Evolutionary conservation across 2,329 filamentous ascomycete genomes (phyloP), one percentile per base, ranked within the genome.

Genomic region (Aspergillus arachidicola): DNA sequence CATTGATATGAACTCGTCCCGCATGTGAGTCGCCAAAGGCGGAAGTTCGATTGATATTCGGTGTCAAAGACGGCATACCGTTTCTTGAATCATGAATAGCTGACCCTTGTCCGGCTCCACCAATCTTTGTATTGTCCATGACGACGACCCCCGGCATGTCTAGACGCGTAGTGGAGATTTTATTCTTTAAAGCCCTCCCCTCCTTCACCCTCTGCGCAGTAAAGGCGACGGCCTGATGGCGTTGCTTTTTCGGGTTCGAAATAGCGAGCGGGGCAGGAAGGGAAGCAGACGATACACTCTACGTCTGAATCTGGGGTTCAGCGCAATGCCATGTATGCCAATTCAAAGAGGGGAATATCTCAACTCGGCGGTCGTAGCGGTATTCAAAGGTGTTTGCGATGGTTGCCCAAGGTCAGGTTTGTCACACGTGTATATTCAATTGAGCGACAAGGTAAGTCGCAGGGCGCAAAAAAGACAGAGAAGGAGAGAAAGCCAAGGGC

Each of bases 121-220:
- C 72, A 58, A 69, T 60, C 53, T 67, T 75, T 67, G 68, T 69
- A 71, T 76, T 71, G 59, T 79, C 78, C 78, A 80, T 80, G 70
- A 79, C 68, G 71, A 80, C 73, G 71, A 80, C 73, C 61, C 78
- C 78, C 70, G 78, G 78, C 78, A 80, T 80, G 58, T 78, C 74
- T 76, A 59, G 65, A 61, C 41, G 59, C 58, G 43, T 43, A 54
- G 64, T 58, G 59, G 61, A 61, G 53, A 50, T 53, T 53, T 60
- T 59, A 61, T 60, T 68, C 54, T 60, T 56, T 55, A 32, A 57
- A 64, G 65, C 68, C 67, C 70, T 72, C 69, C 73, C 70, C 68
- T 72, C 70, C 72, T 71, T 68, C 61, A 67, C 71, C 68, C 69
- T 68, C 68, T 71, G 67, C 68, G 68, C 72, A 63, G 67, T 63